Percentiles rank a stretch among this genome's conserved stretches.
Evolutionary conservation across 2,329 filamentous ascomycete genomes (phyloP).

Genomic region (Dothidotthia symphoricarpi): DNA sequence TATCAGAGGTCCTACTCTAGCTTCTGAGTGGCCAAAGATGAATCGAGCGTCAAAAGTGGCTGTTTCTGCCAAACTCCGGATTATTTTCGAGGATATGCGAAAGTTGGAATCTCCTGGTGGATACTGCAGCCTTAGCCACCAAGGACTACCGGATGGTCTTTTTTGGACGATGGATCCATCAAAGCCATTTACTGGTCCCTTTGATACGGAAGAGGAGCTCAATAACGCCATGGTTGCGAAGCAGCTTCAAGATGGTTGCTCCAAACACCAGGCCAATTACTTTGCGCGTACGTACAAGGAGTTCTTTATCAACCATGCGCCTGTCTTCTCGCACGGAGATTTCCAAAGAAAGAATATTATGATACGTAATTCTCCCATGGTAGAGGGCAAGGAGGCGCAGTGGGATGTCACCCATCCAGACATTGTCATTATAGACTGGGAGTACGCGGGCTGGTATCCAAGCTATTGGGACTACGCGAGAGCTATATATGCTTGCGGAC

Average conservation of each 20-base stretch:
- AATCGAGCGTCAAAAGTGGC: conserved; percentile 4
- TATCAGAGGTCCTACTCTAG: conserved; percentile 7
- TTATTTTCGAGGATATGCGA: conserved; percentile 8
- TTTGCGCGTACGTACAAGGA: conserved; percentile 5
- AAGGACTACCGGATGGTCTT: conserved; percentile 9
- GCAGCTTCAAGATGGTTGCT: conserved; percentile 5
- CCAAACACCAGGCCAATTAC: conserved; percentile 9
- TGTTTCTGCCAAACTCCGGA: conserved; percentile 1
- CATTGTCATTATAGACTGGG: conserved; percentile 45
- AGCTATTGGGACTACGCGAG: conserved; percentile 45
- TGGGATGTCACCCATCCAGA: conserved; percentile 11
- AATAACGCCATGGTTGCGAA: conserved; percentile 8
- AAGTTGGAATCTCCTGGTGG: conserved; percentile 9
- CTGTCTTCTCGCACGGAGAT: conserved; percentile 12
- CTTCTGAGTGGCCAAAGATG: conserved; percentile 4
- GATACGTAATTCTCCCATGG: conserved; percentile 4
- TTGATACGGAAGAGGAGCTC: conserved; percentile 10
- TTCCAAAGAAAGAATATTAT: conserved; percentile 12
- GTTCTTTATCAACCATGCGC: conserved; percentile 6
- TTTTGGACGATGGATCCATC: conserved; percentile 1
- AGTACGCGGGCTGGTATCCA: conserved; percentile 43
- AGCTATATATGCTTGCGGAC: conserved; percentile 33
- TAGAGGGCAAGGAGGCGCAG: background rate
- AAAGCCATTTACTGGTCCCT: conserved; percentile 10
- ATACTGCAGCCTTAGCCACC: conserved; percentile 12